Conservation (phyloP, 768 basidiomycete genomes). For the Rhizopogon salebrosus region DNA sequence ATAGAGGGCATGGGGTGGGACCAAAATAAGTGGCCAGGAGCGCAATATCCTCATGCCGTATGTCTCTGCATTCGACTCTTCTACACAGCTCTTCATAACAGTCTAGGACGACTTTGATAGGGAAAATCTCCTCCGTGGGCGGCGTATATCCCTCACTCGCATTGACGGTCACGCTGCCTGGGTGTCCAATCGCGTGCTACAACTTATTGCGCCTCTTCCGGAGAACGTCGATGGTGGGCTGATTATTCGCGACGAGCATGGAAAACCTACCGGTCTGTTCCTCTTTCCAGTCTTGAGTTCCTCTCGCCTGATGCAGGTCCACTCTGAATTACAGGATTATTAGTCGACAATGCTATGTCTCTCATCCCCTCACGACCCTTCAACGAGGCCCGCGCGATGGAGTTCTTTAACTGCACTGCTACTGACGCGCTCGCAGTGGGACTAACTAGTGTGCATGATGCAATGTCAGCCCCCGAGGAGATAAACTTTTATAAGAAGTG, state of each 20-base stretch:
- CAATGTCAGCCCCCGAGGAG: slow-evolving; percentile 41
- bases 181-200: slow-evolving; percentile 74
- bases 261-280: slow-evolving; percentile 60
- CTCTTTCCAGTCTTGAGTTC: slow-evolving; percentile 7
- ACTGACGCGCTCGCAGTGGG: slow-evolving; percentile 72
- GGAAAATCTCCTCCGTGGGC: slow-evolving; percentile 60
- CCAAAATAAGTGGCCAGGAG: slow-evolving; percentile 70
- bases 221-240: slow-evolving; percentile 62
- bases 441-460: slow-evolving; percentile 86
- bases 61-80: slow-evolving; percentile 5
- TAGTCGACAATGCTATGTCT: slow-evolving; percentile 84
- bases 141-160: slow-evolving; percentile 68
- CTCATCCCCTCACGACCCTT: slow-evolving; percentile 66
- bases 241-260: slow-evolving; percentile 59
- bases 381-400: slow-evolving; percentile 47
- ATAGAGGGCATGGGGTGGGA: slow-evolving; percentile 92
- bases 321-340: slow-evolving; percentile 42
- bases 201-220: slow-evolving; percentile 58
- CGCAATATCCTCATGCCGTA: slow-evolving; percentile 71
- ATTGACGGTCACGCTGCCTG: slow-evolving; percentile 85
- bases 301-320: not conserved
- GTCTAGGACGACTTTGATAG: slow-evolving; percentile 64
- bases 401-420: slow-evolving; percentile 63
- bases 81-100: not conserved
- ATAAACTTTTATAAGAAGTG: slow-evolving; percentile 67